Evolutionary conservation across 1,284 basidiomycete species (phyloP), one percentile per base, ranked within the genome.

Genomic region (Peniophora sp.): DNA sequence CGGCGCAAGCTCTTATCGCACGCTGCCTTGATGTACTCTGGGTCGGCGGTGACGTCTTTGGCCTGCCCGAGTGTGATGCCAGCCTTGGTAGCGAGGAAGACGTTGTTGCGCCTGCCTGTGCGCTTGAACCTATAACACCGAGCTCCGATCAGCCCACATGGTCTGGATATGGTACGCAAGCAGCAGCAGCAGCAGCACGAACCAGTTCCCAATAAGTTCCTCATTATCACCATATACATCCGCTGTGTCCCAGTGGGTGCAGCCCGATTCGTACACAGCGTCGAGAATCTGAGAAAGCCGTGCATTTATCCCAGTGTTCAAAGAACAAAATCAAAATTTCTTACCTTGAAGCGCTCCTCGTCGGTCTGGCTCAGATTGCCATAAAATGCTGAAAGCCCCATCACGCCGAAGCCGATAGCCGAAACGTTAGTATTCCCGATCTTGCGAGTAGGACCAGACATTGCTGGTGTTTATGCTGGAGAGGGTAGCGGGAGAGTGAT

Each of bases 81-180:
- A 55, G 78, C 79, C 60, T 83, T 83, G 24, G 72, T 75, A 1
- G 72, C 73, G 1, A 77, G 61, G 63, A 75, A 75, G 49, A 75
- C 71, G 41, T 72, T 64, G 49, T 45, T 25, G 9, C 44, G 44
- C 20, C 24, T 45, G 12, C 44, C 44, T 5, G 20, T 45, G 20
- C 23, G 61, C 52, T 67, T 65, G 57, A 72, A 66, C 69, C 66
- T 67, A 35, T 41, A 27, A 22, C 17, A n/a, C n/a, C n/a, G n/a
- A n/a, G n/a, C n/a, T n/a, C n/a, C n/a, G n/a, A n/a, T n/a, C n/a
- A n/a, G n/a, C n/a, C n/a, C n/a, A n/a, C n/a, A n/a, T n/a, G n/a
- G n/a, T n/a, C n/a, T n/a, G n/a, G n/a, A n/a, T n/a, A n/a, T n/a
- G n/a, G n/a, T n/a, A n/a, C n/a, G n/a, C n/a, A n/a, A n/a, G n/a